Evolutionary conservation across 192 early-diverging fungal species (phyloP).

Genomic region (Backusella psychrophila): DNA sequence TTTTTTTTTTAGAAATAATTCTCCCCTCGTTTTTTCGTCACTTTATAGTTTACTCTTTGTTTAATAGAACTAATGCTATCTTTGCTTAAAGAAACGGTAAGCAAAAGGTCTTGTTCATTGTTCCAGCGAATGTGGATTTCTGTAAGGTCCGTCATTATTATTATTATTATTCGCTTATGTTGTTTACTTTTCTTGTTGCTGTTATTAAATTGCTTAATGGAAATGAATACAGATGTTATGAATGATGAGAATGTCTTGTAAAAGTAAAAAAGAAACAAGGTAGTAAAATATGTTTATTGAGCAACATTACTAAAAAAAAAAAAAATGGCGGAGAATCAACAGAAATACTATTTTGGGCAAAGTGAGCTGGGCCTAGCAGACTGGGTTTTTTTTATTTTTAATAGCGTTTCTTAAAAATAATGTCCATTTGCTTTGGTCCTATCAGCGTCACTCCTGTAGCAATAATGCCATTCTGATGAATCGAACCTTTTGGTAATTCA

Average conservation of each 20-base stretch:
- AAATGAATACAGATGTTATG: too few relatives aligned
- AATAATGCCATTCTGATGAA: constrained; percentile 12
- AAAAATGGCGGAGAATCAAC: too few relatives aligned
- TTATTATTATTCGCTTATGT: neutral
- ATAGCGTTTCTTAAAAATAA: neutral
- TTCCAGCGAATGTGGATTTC: constrained; percentile 36
- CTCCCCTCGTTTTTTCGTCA: too few relatives aligned
- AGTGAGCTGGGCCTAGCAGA: too few relatives aligned
- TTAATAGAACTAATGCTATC: constrained; percentile 39
- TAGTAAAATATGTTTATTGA: too few relatives aligned
- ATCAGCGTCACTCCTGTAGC: neutral
- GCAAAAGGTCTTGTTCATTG: constrained; percentile 28
- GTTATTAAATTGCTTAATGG: neutral
- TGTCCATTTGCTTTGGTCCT: neutral
- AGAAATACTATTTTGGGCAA: too few relatives aligned
- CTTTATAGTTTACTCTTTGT: constrained; percentile 17
- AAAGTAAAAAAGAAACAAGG: too few relatives aligned
- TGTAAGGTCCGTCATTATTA: neutral
- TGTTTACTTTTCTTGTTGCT: neutral
- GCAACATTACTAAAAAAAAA: too few relatives aligned
- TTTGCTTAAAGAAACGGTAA: constrained; percentile 3
- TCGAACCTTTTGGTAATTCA: constrained; percentile 14
- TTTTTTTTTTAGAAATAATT: too few relatives aligned
- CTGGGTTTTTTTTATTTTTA: neutral
- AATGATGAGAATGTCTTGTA: too few relatives aligned